These are phyloP conservation scores for Trichoderma asperelloides DNA, from an alignment of 495 filamentous ascomycete genomes.

Conservation along the genomic window DNA sequence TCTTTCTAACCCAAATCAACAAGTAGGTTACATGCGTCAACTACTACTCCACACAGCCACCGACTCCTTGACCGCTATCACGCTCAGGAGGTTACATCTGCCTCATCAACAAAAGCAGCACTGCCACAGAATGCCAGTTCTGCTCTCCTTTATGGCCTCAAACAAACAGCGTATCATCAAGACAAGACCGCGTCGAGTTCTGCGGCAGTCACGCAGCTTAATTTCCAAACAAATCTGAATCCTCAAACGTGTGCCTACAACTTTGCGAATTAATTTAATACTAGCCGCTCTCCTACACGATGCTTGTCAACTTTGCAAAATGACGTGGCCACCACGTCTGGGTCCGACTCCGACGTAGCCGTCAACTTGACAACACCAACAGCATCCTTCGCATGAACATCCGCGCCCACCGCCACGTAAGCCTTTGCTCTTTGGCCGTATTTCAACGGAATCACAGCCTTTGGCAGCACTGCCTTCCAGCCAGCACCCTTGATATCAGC, in stretches of 20 bases:
- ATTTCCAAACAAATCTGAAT: no score
- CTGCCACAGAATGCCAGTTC: no score
- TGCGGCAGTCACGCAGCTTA: no score
- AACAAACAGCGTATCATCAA: no score
- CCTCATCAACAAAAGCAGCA: no score
- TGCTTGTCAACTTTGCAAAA: conserved; percentile 11
- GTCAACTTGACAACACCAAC: conserved; percentile 27
- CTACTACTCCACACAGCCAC: no score
- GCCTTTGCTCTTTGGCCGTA: conserved; percentile 22
- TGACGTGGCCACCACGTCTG: conserved; percentile 15
- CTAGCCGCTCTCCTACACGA: not conserved
- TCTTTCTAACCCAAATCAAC: no score
- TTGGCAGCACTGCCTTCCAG: conserved; percentile 28
- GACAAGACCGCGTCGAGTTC: no score
- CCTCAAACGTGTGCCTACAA: not conserved
- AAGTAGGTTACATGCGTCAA: no score
- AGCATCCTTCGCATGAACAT: conserved; percentile 13
- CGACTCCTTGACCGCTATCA: no score
- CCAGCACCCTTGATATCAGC: conserved; percentile 24
- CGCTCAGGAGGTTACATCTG: no score
- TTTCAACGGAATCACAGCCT: conserved; percentile 22
- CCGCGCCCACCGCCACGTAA: conserved; percentile 26
- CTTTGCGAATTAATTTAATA: not conserved
- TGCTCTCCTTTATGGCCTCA: no score
- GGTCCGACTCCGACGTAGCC: conserved; percentile 30